Base-by-base conservation (phyloP, 2,329 filamentous ascomycete species). In the Boeremia lycopersici region DNA sequence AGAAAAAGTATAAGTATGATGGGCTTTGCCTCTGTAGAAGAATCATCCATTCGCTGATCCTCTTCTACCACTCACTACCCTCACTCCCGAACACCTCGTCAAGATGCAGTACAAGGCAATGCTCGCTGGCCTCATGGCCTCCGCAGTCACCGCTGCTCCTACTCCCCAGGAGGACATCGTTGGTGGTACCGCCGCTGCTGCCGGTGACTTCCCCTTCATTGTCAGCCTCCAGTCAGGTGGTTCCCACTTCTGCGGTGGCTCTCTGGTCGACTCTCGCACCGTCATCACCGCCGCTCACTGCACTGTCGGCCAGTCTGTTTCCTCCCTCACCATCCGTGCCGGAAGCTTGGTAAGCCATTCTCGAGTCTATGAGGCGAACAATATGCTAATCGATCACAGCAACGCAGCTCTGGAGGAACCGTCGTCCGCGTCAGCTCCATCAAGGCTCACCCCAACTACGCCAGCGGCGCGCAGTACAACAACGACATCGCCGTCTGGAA, bases 241-340 rank as follows among this genome's bases (percentile, higher is more conserved):
- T 23, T 48, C 52, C 15, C 67, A 69, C 55, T 57, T 63, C 59
- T 71, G 68, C 53, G 68, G 68, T 56, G 68, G 67, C 25, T 58
- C 64, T 10, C 58, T 71, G 2, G 10, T 71, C 44, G 62, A 71
- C 53, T 56, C 55, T 17, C 63, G 62, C 60, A 71, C 68, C 7
- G 63, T 71, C 38, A 19, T 71, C 42, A 69, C 67, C 12, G 68
- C 68, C 26, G 67, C 60, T 52, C 68, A 71, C 57, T 71, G 68
- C 58, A 58, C 57, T 43, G 58, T 59, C 9, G 58, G 56, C 28
- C 45, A 53, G 28, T 51, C 53, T 51, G 64, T 59, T 34, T 62
- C 61, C 7, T 17, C 47, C 9, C 23, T 67, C 29, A 42, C 36
- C 13, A 50, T 71, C 41, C 68, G 68, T 29, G 59, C 62, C 15